phyloP scores from a whole-genome alignment of 768 basidiomycete species.

The Lactifluus subvellereus region DNA sequence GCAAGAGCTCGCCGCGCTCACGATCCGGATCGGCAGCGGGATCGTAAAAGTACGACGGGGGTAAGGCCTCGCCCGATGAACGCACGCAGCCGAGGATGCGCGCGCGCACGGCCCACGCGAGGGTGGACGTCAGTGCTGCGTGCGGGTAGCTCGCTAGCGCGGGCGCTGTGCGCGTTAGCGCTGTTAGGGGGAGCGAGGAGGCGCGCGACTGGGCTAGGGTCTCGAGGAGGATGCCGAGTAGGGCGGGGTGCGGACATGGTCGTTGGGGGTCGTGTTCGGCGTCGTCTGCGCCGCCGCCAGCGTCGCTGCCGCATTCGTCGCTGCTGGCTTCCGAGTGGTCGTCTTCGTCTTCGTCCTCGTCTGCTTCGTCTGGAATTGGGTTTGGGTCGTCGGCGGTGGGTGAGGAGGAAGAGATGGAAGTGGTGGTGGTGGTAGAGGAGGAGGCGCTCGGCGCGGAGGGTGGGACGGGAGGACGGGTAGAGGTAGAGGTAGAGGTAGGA shows the following conservation, averaged over 20 bases:
- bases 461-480: not conserved
- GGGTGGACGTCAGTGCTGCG: not conserved
- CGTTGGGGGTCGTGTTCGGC: not conserved
- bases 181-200: constrained; percentile 10
- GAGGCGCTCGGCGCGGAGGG: not conserved
- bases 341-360: not conserved
- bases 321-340: not conserved
- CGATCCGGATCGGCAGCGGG: constrained; percentile 16
- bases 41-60: constrained; percentile 22
- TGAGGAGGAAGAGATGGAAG: not conserved
- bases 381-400: not conserved
- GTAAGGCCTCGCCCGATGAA: constrained; percentile 17
- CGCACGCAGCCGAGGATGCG: constrained; percentile 15
- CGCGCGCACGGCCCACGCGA: constrained; percentile 19
- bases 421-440: not conserved
- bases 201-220: constrained; percentile 24
- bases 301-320: not conserved
- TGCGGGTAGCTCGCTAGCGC: not conserved
- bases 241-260: constrained; percentile 15
- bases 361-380: not conserved
- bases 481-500: no score
- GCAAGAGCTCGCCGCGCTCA: constrained; percentile 20
- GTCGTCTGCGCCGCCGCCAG: not conserved
- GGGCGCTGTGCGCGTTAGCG: constrained; percentile 11
- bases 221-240: constrained; percentile 21